These are phyloP conservation scores for Aspergillus novoparasiticus DNA, from an alignment of 2,329 filamentous ascomycete species.

Conservation along the genomic window DNA sequence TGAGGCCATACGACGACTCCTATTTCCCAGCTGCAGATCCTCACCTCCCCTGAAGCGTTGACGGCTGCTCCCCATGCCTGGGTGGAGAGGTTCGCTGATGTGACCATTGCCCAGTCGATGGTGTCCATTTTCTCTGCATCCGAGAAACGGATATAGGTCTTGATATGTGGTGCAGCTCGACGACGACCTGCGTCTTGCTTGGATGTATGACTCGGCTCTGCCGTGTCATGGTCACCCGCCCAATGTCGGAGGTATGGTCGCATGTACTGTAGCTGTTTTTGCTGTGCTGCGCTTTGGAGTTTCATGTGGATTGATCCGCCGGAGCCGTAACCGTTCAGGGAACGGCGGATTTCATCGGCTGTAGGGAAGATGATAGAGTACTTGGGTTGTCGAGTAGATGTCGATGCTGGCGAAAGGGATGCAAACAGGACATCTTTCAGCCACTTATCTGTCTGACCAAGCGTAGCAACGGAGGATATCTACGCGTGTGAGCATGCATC, in stretches of 20 bases:
- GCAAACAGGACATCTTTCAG: constrained; percentile 65
- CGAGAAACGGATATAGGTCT: constrained; percentile 76
- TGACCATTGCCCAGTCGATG: constrained; percentile 84
- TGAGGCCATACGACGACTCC: constrained; percentile 82
- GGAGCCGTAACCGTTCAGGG: constrained; percentile 75
- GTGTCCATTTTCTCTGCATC: constrained; percentile 37
- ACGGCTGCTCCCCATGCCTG: constrained; percentile 80
- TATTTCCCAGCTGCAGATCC: constrained; percentile 79
- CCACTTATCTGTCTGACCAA: constrained; percentile 73
- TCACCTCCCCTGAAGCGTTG: constrained; percentile 61
- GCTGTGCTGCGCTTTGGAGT: constrained; percentile 68
- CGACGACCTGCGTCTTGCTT: constrained; percentile 61
- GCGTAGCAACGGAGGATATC: constrained; percentile 79
- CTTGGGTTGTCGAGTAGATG: constrained; percentile 40
- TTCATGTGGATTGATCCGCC: constrained; percentile 83
- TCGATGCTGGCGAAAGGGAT: constrained; percentile 33
- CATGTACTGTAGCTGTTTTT: constrained; percentile 73
- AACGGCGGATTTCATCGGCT: constrained; percentile 72
- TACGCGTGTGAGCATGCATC: constrained; percentile 46
- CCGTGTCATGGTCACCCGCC: constrained; percentile 59
- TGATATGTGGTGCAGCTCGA: constrained; percentile 81
- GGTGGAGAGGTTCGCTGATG: constrained; percentile 87
- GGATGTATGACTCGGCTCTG: not conserved
- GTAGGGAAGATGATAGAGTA: constrained; percentile 82
- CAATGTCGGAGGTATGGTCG: constrained; percentile 73